Evolutionary conservation across 2,329 filamentous ascomycete species (phyloP), one percentile per base, ranked within the genome.

Genomic region (Botryotinia convoluta): DNA sequence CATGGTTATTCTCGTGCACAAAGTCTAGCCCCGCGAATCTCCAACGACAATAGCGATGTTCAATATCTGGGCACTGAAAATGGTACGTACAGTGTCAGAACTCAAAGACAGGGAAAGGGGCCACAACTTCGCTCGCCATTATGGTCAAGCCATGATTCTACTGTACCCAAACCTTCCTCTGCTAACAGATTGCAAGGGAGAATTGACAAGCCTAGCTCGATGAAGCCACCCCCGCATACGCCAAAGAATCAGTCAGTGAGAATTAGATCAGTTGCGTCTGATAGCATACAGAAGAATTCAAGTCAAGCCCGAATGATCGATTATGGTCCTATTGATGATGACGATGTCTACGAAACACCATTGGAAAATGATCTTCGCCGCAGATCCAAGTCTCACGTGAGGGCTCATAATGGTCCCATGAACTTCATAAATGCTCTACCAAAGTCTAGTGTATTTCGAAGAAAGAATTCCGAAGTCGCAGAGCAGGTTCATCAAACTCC

Each of bases 261-360:
- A 61, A n/a, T 29, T n/a, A 44, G 29, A 20, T n/a, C 68, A 26
- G 39, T 45, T 60, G 39, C 9, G 16, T 29, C 29, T 29, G n/a
- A 32, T 16, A 3, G 18, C 16, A 32, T 20, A 4, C 65, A 32
- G 18, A 22, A 20, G 7, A 3, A 39, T 32, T 4, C 26, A 42
- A 57, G 18, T 29, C 26, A 57, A 14, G 3, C 65, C 10, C 22
- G n/a, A 57, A 14, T 2, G 14, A 42, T 42, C 6, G 26, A 57
- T 57, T 68, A 68, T 54, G 65, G 35, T 22, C 54, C 6, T 16
- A 68, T 68, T 68, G 26, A 42, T 42, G 65, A 68, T 26, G 48
- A 57, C 1, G 65, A 68, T 42, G 2, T 68, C 18, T 57, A 68
- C 7, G 65, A 68, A 4, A 68, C 48, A 42, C 48, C 65, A 57